Conservation (phyloP, 2,329 filamentous ascomycete genomes). For the Botrytis hyacinthi region DNA sequence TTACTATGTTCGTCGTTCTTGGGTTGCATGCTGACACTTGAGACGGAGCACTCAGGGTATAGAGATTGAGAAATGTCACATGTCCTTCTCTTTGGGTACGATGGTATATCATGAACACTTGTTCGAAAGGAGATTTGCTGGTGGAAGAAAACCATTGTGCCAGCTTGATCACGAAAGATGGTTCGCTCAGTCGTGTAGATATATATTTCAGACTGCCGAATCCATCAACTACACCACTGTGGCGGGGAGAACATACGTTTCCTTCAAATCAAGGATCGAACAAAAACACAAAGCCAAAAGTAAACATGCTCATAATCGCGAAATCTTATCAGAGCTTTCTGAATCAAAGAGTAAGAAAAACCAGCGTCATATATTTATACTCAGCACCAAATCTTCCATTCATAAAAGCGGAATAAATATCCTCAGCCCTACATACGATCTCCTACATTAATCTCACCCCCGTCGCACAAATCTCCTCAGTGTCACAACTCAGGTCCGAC, state of each 20-base stretch:
- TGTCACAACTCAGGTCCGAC: neutral
- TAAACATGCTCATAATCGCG: neutral
- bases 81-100: neutral
- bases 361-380: neutral
- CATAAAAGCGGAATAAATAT: neutral
- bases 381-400: neutral
- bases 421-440: slow-evolving; percentile 9
- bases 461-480: neutral
- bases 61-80: neutral
- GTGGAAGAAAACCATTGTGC: neutral
- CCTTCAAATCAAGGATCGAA: neutral
- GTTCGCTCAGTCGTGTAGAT: neutral
- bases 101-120: neutral
- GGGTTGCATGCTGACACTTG: neutral
- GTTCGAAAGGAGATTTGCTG: neutral
- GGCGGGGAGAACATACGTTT: neutral
- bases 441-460: neutral
- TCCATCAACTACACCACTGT: neutral
- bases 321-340: neutral
- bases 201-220: neutral
- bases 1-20: neutral
- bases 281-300: neutral
- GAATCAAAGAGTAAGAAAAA: neutral
- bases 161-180: neutral
- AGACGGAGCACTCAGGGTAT: neutral